Evolutionary conservation across 768 basidiomycete genomes (phyloP).

Genomic region (Psilocybe azurescens): DNA sequence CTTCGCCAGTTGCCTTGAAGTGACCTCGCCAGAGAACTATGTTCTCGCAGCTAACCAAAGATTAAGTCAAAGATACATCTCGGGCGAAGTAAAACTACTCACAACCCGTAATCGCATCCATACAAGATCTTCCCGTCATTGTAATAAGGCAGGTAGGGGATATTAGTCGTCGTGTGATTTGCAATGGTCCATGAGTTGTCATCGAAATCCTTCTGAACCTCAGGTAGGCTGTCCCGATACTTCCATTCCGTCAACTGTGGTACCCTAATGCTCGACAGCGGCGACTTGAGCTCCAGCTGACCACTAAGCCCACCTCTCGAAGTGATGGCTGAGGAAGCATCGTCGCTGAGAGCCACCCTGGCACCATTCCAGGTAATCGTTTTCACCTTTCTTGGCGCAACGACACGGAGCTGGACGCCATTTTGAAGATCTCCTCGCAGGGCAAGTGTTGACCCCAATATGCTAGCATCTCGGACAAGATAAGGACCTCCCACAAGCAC

Average conservation of each 20-base stretch:
- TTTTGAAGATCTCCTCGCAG: conserved; percentile 72
- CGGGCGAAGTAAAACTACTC: conserved; percentile 29
- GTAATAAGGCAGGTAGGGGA: conserved; percentile 68
- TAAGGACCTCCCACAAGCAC: conserved; percentile 71
- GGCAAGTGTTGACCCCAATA: conserved; percentile 54
- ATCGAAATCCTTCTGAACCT: conserved; percentile 59
- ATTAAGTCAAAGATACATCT: conserved; percentile 8
- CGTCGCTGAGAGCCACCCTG: conserved; percentile 36
- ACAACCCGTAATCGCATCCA: conserved; percentile 89
- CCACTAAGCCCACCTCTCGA: conserved; percentile 53
- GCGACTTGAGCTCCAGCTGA: conserved; percentile 38
- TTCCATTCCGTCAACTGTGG: conserved; percentile 68
- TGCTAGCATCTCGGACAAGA: conserved; percentile 60
- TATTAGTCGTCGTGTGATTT: conserved; percentile 73
- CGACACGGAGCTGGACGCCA: conserved; percentile 59
- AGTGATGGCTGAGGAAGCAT: conserved; percentile 33
- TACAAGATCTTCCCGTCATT: conserved; percentile 78
- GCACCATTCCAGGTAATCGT: conserved; percentile 79
- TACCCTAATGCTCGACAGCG: conserved; percentile 34
- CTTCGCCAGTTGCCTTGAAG: conserved; percentile 64
- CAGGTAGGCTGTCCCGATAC: conserved; percentile 77
- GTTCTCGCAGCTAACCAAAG: conserved; percentile 71
- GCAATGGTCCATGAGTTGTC: conserved; percentile 71
- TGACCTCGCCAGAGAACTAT: conserved; percentile 83
- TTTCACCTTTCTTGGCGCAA: conserved; percentile 58